Percentiles rank a stretch among this genome's conserved stretches.
Conservation (phyloP, 2,329 filamentous ascomycete genomes). For the Colletotrichum simmondsii region DNA sequence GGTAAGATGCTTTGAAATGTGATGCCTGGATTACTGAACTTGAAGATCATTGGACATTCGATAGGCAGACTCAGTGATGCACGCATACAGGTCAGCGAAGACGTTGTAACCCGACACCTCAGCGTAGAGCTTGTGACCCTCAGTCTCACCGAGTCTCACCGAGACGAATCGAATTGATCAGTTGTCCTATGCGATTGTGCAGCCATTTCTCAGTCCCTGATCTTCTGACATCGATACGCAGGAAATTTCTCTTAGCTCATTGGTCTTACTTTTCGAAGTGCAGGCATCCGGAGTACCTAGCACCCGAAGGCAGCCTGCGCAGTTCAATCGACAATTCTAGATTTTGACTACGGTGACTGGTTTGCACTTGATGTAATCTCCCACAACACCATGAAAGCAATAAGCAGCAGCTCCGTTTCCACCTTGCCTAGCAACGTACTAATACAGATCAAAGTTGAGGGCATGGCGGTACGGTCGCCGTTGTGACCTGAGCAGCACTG, state of each 20-base stretch:
- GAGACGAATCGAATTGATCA: background rate
- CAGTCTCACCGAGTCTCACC: background rate
- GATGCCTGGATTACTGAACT: background rate
- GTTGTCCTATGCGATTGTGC: background rate
- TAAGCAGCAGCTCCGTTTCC: too few species aligned
- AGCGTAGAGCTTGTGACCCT: background rate
- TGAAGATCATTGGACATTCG: background rate
- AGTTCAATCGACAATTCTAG: too few species aligned
- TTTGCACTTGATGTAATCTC: slow-evolving; percentile 52
- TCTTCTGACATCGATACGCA: background rate
- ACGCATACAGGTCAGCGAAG: too few species aligned
- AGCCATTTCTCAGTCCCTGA: background rate
- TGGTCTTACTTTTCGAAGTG: too few species aligned
- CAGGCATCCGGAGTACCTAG: slow-evolving; percentile 37
- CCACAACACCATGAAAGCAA: slow-evolving; percentile 84
- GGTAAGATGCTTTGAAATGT: background rate
- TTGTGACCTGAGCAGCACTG: slow-evolving; percentile 79
- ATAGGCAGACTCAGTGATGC: too few species aligned
- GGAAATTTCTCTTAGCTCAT: background rate
- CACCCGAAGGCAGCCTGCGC: slow-evolving; percentile 55
- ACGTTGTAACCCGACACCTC: background rate
- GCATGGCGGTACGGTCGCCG: slow-evolving; percentile 45
- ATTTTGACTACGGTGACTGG: slow-evolving; percentile 57
- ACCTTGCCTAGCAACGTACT: slow-evolving; percentile 77
- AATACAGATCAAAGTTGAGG: slow-evolving; percentile 72